Evolutionary conservation across 106 monocot genomes (phyloP).

Genomic region (Platanthera zijinensis): DNA sequence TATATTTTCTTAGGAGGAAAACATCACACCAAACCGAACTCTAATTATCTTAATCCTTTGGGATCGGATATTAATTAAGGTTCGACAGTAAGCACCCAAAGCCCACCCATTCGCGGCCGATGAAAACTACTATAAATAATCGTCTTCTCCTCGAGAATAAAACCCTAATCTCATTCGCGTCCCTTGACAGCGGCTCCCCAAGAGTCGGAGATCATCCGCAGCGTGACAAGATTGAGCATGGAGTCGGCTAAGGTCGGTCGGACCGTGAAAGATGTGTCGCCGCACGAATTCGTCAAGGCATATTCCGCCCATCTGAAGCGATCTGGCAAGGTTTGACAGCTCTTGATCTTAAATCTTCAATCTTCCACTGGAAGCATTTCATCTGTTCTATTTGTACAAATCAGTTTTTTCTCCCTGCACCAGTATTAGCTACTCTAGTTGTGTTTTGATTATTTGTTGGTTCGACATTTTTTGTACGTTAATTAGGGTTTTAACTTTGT

Average conservation of each 20-base stretch:
- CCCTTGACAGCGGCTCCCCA: too few relatives aligned
- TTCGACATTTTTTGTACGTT: not conserved
- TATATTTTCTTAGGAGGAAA: too few relatives aligned
- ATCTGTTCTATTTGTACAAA: not conserved
- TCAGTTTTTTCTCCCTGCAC: not conserved
- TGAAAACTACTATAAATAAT: too few relatives aligned
- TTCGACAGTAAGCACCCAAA: too few relatives aligned
- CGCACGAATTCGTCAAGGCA: constrained; percentile 53
- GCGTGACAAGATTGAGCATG: not conserved
- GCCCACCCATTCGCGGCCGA: too few relatives aligned
- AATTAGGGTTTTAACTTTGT: not conserved
- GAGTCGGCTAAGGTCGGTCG: constrained; percentile 22
- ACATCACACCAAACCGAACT: too few relatives aligned
- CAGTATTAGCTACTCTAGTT: not conserved
- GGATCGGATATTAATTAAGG: too few relatives aligned
- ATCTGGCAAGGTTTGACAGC: constrained; percentile 35
- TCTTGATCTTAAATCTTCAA: not conserved
- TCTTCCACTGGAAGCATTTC: not conserved
- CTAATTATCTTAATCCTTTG: too few relatives aligned
- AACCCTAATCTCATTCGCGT: too few relatives aligned
- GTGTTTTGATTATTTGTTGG: not conserved
- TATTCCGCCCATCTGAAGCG: constrained; percentile 50
- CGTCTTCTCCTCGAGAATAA: too few relatives aligned
- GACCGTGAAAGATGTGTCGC: constrained; percentile 50
- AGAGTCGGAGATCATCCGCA: too few relatives aligned